phyloP scores from a whole-genome alignment of 257 asterid genomes.

The Agastache rugosa region DNA sequence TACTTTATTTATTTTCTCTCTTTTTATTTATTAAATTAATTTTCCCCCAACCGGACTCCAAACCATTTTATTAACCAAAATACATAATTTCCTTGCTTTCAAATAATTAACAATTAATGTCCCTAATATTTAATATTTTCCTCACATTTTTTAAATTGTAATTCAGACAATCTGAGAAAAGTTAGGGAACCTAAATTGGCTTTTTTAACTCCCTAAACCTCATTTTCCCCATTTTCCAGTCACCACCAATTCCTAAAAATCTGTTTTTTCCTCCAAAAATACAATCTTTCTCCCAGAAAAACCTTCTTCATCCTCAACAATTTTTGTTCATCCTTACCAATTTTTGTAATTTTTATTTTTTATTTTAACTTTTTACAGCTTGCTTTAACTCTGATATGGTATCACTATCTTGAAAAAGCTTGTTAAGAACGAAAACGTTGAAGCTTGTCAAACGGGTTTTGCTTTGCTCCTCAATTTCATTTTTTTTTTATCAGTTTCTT shows the following conservation, averaged over 20 bases:
- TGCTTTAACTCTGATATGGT: constrained; percentile 41
- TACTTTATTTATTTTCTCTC: constrained; percentile 30
- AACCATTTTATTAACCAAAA: constrained; percentile 84
- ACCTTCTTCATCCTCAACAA: constrained; percentile 31
- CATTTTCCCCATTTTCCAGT: constrained; percentile 50
- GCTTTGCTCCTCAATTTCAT: constrained; percentile 15
- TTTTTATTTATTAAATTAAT: neutral
- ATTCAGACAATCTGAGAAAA: constrained; percentile 66
- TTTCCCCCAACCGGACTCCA: constrained; percentile 69
- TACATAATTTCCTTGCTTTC: constrained; percentile 64
- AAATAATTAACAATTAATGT: constrained; percentile 57
- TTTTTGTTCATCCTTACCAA: neutral
- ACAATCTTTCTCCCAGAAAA: constrained; percentile 30
- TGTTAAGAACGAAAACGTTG: constrained; percentile 39
- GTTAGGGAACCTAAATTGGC: constrained; percentile 56
- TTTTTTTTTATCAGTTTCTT: neutral
- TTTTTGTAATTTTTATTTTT: neutral
- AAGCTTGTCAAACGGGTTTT: constrained; percentile 41
- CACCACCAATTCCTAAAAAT: constrained; percentile 42
- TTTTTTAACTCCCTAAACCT: constrained; percentile 44
- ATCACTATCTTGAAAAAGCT: constrained; percentile 24
- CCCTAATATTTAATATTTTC: constrained; percentile 46
- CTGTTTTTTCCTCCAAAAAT: constrained; percentile 38
- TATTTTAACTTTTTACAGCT: neutral
- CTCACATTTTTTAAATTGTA: constrained; percentile 37